Evolutionary conservation across 2,329 filamentous ascomycete genomes (phyloP).

Genomic region (Pyrenochaeta sp.): DNA sequence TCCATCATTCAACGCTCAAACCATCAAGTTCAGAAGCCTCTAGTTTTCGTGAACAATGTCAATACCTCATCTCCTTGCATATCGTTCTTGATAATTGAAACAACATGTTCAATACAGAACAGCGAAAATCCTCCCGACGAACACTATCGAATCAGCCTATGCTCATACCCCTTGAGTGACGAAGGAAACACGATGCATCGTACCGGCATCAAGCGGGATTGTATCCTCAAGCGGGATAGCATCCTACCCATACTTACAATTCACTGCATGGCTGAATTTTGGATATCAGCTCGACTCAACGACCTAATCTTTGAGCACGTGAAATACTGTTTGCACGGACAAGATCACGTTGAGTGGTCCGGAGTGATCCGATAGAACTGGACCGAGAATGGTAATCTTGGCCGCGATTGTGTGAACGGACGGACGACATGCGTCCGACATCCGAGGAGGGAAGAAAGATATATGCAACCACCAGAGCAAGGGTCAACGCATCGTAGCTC

Average conservation of each 20-base stretch:
- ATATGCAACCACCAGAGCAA: no score
- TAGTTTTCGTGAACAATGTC: not conserved
- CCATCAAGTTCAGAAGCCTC: not conserved
- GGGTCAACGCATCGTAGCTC: no score
- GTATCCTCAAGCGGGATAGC: not conserved
- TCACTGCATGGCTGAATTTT: not conserved
- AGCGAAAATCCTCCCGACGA: not conserved
- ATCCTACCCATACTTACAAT: not conserved
- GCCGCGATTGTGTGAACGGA: not conserved
- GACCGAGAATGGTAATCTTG: not conserved
- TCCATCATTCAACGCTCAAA: not conserved
- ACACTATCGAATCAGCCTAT: not conserved
- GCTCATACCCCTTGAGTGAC: not conserved
- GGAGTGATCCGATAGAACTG: not conserved
- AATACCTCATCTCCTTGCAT: not conserved
- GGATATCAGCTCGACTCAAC: constrained; percentile 1
- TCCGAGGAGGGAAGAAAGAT: no score
- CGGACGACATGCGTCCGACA: not conserved
- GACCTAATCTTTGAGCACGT: not conserved
- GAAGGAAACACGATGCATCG: not conserved
- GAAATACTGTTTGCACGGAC: constrained; percentile 4
- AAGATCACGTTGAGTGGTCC: not conserved
- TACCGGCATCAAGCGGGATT: not conserved
- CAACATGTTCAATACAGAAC: not conserved
- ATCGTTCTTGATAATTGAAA: not conserved